Evolutionary conservation across 257 asterid species (phyloP), one percentile per base, ranked within the genome.

Genomic region (Paulownia fortunei): DNA sequence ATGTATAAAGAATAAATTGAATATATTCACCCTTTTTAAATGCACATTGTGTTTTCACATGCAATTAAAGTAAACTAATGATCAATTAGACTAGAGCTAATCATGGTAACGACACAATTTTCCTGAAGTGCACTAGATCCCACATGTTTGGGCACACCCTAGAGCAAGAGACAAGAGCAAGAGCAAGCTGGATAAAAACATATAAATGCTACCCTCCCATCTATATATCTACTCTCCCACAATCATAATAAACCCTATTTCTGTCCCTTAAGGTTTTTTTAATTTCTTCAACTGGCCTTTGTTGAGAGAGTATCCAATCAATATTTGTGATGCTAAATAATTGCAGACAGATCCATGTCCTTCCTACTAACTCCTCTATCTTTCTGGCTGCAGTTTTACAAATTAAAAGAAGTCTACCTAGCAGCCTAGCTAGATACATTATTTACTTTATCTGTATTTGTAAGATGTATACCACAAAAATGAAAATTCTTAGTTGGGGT

Each of bases 341-440:
- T 61, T 27, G 68, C 19, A 30, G 68, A 61, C 68, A 61, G 6
- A 6, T 61, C 21, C 72, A 65, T 65, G 72, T 65, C 39, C 72
- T 19, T n/a, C 34, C 54, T 65, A 65, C 34, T 39, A 65, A 65
- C 27, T 37, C 30, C 26, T 37, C 54, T 60, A 19, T 8, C 72
- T 65, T 37, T 39, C 10, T 21, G 39, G 72, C 72, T 37, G 32
- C 30, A 10, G 15, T 65, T 37, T 65, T 65, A 65, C 44, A 61
- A 32, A 61, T 24, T 34, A 44, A 30, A 58, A 58, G 6, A 58
- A 58, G 37, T 9, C n/a, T 55, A 55, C 62, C 62, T 23, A 55
- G n/a, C 64, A 58, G n/a, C 46, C 46, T 32, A 62, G 24, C 69
- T 15, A 9, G 24, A 62, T n/a, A 15, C 6, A 15, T 62, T 60